A percentile compares a stretch with the other conserved stretches of the same genome.
Conservation (phyloP, 179 eudicot genomes). For the Actinidia arguta region DNA sequence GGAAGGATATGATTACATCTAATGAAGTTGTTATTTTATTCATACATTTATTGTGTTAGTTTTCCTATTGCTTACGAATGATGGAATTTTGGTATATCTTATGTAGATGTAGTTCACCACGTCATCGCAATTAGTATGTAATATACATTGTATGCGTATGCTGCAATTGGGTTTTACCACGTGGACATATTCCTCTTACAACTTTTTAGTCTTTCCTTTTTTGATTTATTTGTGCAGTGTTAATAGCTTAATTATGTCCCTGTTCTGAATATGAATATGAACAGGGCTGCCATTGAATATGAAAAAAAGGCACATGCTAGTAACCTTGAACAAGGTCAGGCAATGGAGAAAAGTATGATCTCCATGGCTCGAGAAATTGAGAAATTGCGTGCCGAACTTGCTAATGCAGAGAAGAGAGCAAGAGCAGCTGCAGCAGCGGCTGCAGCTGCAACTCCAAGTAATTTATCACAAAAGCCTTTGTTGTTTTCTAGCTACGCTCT, state of each 20-base stretch:
- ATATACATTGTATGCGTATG: background rate
- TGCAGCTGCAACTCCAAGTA: conserved; percentile 66
- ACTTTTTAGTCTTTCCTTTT: background rate
- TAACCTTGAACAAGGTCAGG: conserved; percentile 56
- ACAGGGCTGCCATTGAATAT: conserved; percentile 81
- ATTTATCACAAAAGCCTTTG: conserved; percentile 5
- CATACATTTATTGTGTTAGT: background rate
- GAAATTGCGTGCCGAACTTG: conserved; percentile 67
- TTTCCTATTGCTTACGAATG: background rate
- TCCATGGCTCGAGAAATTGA: conserved; percentile 66
- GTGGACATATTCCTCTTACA: background rate
- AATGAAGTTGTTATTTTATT: background rate
- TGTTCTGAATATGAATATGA: conserved; percentile 2
- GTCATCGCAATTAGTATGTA: background rate
- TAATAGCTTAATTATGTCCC: conserved; percentile 7
- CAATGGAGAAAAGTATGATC: conserved; percentile 66
- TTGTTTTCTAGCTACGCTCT: background rate
- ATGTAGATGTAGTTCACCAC: no score
- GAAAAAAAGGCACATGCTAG: conserved; percentile 65
- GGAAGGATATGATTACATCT: background rate
- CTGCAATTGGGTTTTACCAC: background rate
- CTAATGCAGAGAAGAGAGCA: conserved; percentile 77
- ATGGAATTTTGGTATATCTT: background rate
- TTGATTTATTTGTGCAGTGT: background rate
- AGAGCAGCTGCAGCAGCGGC: conserved; percentile 66